phyloP scores from a whole-genome alignment of 352 stramenopile species.

The Pythium plurisporium region DNA sequence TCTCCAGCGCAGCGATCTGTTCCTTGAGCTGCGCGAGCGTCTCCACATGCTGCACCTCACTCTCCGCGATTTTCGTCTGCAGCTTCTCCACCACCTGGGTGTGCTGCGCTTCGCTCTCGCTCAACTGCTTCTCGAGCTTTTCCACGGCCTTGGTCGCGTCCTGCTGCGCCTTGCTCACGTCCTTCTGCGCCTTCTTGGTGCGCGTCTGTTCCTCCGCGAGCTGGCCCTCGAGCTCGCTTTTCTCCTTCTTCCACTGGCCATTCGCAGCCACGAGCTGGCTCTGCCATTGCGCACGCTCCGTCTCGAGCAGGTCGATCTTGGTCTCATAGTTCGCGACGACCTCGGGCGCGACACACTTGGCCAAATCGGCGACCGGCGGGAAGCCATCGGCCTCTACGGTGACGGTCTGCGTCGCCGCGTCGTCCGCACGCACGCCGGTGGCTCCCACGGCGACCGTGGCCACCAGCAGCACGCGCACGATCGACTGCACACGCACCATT shows the following conservation, averaged over 20 bases:
- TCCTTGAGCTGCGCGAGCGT: slow-evolving; percentile 23
- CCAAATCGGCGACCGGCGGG: not conserved
- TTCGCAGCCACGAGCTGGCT: slow-evolving; percentile 34
- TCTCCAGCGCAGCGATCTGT: slow-evolving; percentile 33
- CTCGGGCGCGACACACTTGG: slow-evolving; percentile 31
- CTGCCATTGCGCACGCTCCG: slow-evolving; percentile 33
- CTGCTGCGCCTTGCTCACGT: slow-evolving; percentile 11
- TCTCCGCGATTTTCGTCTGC: slow-evolving; percentile 16
- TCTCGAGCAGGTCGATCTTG: slow-evolving; percentile 40
- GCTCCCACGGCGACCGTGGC: slow-evolving; percentile 31
- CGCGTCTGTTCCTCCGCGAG: slow-evolving; percentile 26
- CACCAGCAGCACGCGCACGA: slow-evolving; percentile 35
- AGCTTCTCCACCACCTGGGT: slow-evolving; percentile 8
- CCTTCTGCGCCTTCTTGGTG: slow-evolving; percentile 19
- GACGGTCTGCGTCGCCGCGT: slow-evolving; percentile 24
- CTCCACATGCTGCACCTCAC: slow-evolving; percentile 12
- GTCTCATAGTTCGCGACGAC: slow-evolving; percentile 38
- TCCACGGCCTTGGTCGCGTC: slow-evolving; percentile 14
- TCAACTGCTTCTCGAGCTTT: slow-evolving; percentile 19
- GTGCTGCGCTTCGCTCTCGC: slow-evolving; percentile 13
- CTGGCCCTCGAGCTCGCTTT: slow-evolving; percentile 21
- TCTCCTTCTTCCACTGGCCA: slow-evolving; percentile 31
- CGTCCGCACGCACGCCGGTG: slow-evolving; percentile 5
- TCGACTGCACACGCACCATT: slow-evolving; percentile 35
- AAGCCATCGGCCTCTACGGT: slow-evolving; percentile 4